Evolutionary conservation across 2,329 filamentous ascomycete genomes (phyloP), one percentile per base, ranked within the genome.

Genomic region (Aureobasidium uvarum): DNA sequence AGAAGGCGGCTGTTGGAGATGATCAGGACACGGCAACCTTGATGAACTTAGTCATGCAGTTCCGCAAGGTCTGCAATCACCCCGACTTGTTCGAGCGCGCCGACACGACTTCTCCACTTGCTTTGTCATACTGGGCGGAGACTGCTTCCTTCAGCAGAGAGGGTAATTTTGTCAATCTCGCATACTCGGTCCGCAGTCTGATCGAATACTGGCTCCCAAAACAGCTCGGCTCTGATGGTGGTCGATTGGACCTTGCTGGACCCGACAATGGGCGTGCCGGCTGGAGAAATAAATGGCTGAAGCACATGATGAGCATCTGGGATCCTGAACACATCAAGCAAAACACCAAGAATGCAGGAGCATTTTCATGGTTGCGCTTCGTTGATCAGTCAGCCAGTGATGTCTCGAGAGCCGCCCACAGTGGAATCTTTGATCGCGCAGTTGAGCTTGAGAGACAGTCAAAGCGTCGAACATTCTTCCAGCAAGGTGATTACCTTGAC

Each of bases 41-140:
- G 72, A 98, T 99, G 95, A 99, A 99, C 77, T 83, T 99, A 69
- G 95, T 99, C 69, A 99, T 99, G 95, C 95, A 99, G 79, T 99
- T 99, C 85, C 87, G 95, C 72, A 99, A 99, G 80, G 95, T 99
- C 66, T 99, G 95, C 81, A 99, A 99, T 74, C 95, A 99, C 75
- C 95, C 95, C 0, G 95, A 99, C 78, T 79, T 99, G 39, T 99
- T 99, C 71, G 93, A 99, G 77, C 89, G 95, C 52, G 93, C 94
- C 11, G 94, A 98, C 67, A 96, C 92, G 10, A 89, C 86, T 28
- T 96, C 93, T 10, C 92, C 95, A 0, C 89, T 94, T 72, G 89
- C 91, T 0, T 87, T 89, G 71, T 86, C 88, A n/a, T 86, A 89
- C 75, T 99, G 94, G 77, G 95, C 93, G 16, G 95, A 99, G 80